Evolutionary conservation across 331 rosid species (phyloP).

Genomic region (Quercus lobata): DNA sequence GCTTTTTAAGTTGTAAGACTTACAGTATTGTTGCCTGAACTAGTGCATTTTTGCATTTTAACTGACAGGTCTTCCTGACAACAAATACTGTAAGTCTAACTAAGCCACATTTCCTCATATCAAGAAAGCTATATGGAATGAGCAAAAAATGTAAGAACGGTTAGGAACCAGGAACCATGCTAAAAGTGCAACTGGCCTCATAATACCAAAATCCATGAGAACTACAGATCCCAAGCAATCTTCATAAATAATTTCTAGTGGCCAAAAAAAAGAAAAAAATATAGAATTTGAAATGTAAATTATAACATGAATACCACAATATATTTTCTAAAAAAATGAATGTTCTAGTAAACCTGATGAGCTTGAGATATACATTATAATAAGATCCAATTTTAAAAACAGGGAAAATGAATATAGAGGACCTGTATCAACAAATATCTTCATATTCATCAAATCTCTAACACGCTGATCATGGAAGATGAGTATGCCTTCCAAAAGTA

Average conservation of each 20-base stretch:
- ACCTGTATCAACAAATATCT: constrained; percentile 99
- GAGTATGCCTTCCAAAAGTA: constrained; percentile 96
- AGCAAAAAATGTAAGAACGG: not conserved
- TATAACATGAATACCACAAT: not conserved
- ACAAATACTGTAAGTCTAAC: not conserved
- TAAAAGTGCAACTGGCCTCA: not conserved
- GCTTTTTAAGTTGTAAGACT: too few relatives aligned
- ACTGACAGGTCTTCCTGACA: too few relatives aligned
- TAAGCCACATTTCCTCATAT: not conserved
- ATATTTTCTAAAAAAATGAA: not conserved
- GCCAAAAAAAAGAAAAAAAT: not conserved
- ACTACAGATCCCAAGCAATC: not conserved
- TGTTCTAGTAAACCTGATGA: not conserved
- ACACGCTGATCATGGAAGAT: constrained; percentile 91
- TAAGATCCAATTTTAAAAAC: not conserved
- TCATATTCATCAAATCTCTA: constrained; percentile 95
- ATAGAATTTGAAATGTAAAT: not conserved
- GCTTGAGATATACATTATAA: not conserved
- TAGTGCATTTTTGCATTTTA: too few relatives aligned
- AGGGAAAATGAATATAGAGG: constrained; percentile 41
- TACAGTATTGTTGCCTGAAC: too few relatives aligned
- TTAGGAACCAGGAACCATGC: not conserved
- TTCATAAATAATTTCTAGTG: not conserved
- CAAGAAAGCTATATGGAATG: not conserved
- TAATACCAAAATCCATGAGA: not conserved